Base-by-base conservation (phyloP, 2,329 filamentous ascomycete genomes). In the Domatiomyces catenatus region DNA sequence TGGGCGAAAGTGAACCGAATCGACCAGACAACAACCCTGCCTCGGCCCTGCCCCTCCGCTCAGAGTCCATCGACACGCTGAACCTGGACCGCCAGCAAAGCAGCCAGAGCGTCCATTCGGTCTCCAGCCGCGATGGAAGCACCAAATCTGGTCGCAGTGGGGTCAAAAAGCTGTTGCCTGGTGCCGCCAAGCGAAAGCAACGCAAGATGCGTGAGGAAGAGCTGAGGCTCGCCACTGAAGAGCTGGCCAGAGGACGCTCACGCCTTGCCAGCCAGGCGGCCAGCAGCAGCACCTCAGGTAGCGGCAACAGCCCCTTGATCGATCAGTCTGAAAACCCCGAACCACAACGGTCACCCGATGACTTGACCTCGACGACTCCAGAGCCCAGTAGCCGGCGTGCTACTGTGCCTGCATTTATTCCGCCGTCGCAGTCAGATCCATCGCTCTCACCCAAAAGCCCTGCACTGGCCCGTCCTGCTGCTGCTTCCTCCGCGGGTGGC, bases 311-410 rank as follows among this genome's bases (percentile, higher is more conserved):
- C 44, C 56, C 58, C 7, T 51, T 58, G 36, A 59, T 56, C n/a
- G 57, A 59, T 47, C 54, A 56, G 44, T 54, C 51, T 10, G 53
- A 55, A 39, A 32, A 54, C 46, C 51, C 52, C 48, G 54, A 20
- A 18, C 75, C 75, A 54, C 70, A 72, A 49, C 66, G 74, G 26
- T 84, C 82, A 19, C 79, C 83, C 28, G 66, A 83, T 52, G 75
- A 84, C 48, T 79, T 81, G 60, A 74, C 76, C 47, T 71, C 71
- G 47, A 71, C 72, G 48, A 44, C 51, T 3, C 48, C 47, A n/a
- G 45, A 47, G 8, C 62, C 67, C 18, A 71, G 71, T 52, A 59
- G 60, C 32, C 60, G 66, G 55, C 54, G 5, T 8, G 48, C 50
- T 42, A 48, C 48, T 8, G 50, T 56, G 17, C 55, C 58, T 10